phyloP scores from a whole-genome alignment of 2,329 filamentous ascomycete genomes.

The Fusarium subtropicale region DNA sequence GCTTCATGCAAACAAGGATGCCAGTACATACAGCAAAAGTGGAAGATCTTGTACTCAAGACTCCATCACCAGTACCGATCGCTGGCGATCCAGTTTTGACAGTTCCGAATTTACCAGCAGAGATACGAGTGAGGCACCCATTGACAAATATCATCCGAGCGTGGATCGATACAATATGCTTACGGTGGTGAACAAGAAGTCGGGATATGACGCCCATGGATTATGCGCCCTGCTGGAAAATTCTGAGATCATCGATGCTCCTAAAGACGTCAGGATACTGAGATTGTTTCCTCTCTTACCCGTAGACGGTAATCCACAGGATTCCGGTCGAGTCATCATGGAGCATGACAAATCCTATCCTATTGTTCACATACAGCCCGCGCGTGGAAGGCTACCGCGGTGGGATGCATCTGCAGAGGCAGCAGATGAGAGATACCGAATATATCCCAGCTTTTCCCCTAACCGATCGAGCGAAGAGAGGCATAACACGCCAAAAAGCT shows the following conservation, averaged over 20 bases:
- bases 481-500: not conserved
- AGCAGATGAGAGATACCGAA: slow-evolving; percentile 14
- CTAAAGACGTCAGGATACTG: slow-evolving; percentile 28
- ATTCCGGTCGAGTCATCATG: not conserved
- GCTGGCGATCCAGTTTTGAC: slow-evolving; percentile 9
- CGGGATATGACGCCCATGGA: not conserved
- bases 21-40: not conserved
- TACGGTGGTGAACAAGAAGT: not conserved
- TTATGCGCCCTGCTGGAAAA: slow-evolving; percentile 28
- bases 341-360: not conserved
- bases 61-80: slow-evolving; percentile 3
- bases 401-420: slow-evolving; percentile 3
- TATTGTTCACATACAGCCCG: slow-evolving; percentile 33
- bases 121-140: not conserved
- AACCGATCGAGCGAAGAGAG: not conserved
- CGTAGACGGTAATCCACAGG: not conserved
- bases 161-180: not conserved
- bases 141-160: not conserved
- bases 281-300: slow-evolving; percentile 26
- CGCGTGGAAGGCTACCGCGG: not conserved
- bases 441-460: not conserved
- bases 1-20: not conserved
- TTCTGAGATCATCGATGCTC: slow-evolving; percentile 7
- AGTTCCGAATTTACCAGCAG: slow-evolving; percentile 14
- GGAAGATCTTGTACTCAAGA: slow-evolving; percentile 5